These are phyloP conservation scores for Gossypium sturtianum DNA, from an alignment of 345 rosid species.

Conservation along the genomic window DNA sequence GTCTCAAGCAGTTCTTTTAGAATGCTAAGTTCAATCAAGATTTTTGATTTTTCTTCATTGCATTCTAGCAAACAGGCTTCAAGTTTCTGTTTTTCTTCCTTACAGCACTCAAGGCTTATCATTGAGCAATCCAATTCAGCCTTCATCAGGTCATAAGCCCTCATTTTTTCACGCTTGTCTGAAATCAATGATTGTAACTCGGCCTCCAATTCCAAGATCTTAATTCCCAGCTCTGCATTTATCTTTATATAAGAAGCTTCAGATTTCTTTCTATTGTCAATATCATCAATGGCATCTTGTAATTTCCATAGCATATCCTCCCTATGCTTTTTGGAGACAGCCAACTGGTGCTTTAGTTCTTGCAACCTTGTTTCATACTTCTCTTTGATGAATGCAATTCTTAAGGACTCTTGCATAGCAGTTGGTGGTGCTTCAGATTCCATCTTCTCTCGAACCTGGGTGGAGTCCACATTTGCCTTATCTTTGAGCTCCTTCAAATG, in stretches of 20 bases:
- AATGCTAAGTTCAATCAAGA: slow-evolving; percentile 48
- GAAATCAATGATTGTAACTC: slow-evolving; percentile 51
- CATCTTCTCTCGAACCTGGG: slow-evolving; percentile 47
- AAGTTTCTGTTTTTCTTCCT: slow-evolving; percentile 84
- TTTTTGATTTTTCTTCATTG: slow-evolving; percentile 46
- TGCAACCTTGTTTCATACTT: slow-evolving; percentile 80
- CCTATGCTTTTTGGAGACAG: slow-evolving; percentile 77
- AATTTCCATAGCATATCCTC: slow-evolving; percentile 89
- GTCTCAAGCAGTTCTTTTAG: slow-evolving; percentile 41
- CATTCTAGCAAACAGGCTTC: slow-evolving; percentile 61
- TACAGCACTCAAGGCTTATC: slow-evolving; percentile 91
- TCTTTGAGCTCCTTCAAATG: slow-evolving; percentile 88
- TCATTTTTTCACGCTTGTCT: slow-evolving; percentile 74
- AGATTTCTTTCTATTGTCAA: slow-evolving; percentile 62
- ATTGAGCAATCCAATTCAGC: slow-evolving; percentile 91
- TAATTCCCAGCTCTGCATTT: slow-evolving; percentile 70
- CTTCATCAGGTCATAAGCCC: slow-evolving; percentile 71
- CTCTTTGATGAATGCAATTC: slow-evolving; percentile 94
- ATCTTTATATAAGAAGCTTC: slow-evolving; percentile 75
- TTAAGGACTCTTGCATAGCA: slow-evolving; percentile 82
- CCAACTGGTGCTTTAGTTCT: slow-evolving; percentile 76
- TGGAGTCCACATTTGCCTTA: slow-evolving; percentile 67
- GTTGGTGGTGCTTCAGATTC: slow-evolving; percentile 45
- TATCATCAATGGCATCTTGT: slow-evolving; percentile 89
- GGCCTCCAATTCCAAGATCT: slow-evolving; percentile 66